These are phyloP conservation scores for Catharanthus roseus DNA, from an alignment of 257 asterid species.

Conservation along the genomic window DNA sequence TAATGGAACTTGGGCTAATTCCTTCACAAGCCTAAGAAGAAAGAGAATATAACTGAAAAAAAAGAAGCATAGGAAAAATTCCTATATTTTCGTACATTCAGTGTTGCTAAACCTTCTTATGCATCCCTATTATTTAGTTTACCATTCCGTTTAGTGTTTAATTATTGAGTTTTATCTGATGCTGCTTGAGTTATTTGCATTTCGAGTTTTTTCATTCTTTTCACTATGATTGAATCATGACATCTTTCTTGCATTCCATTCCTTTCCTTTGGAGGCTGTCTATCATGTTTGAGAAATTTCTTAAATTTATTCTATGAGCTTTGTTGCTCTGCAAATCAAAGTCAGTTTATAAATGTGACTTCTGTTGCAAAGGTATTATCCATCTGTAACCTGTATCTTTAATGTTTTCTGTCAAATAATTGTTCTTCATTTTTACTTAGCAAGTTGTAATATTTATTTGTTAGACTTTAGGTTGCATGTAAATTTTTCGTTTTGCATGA, in stretches of 20 bases:
- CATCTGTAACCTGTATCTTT: background rate
- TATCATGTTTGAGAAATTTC: conserved; percentile 97
- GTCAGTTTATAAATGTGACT: conserved; percentile 93
- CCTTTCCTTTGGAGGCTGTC: conserved; percentile 99
- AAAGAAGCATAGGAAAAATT: background rate
- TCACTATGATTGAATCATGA: conserved; percentile 5
- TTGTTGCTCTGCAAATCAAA: conserved; percentile 94
- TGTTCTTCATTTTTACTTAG: background rate
- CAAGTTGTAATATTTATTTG: background rate
- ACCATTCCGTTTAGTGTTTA: background rate
- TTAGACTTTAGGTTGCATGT: conserved; percentile 4
- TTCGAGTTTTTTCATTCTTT: background rate
- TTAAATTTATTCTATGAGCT: conserved; percentile 97
- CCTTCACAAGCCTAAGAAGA: background rate
- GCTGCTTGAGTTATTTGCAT: background rate
- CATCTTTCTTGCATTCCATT: conserved; percentile 61
- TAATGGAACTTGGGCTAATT: background rate
- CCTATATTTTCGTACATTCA: background rate
- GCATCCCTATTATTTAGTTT: background rate
- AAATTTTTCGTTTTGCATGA: background rate
- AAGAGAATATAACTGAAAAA: background rate
- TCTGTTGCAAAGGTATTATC: conserved; percentile 53
- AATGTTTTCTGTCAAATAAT: background rate
- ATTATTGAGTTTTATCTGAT: background rate
- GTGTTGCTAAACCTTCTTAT: background rate